Base-by-base conservation (phyloP, 1,139 yeast species). In the Blastobotrys arbuscula region DNA sequence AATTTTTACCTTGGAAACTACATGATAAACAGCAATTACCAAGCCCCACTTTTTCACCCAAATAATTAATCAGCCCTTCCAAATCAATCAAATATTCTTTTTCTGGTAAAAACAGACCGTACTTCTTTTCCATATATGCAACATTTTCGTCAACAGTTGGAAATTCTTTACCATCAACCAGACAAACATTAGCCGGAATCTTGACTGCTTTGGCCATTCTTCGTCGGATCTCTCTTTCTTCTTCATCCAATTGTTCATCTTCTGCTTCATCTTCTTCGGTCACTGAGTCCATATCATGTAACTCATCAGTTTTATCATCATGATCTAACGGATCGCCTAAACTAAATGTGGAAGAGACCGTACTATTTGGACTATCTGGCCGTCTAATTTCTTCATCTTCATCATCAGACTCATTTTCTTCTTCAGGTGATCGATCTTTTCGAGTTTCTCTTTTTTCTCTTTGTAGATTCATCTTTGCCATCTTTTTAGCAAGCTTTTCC, bases 101-200 rank as follows among this genome's bases (percentile, higher is more conserved):
- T 65, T 92, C 97, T 0, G 98, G 98, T 16, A 92, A 74, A 56
- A 84, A 92, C 43, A 92, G 73, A 1, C 97, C 97, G 66, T 84
- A 96, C 37, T 69, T 71, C 53, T 74, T 76, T 60, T 78, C 81
- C 94, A 92, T 83, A 65, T 90, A 95, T 26, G 74, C 74, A 21
- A 84, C 76, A 58, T 84, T 86, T 44, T 77, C 82, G 44, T 84
- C 90, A 9, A 81, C 68, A 19, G 77, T 66, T 15, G 58, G 60
- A 51, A 71, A 73, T 42, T 58, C 65, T 52, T 79, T 77, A 46
- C 78, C 77, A 49, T 95, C 89, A 63, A 92, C 89, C 45, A 92
- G 72, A 68, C 97, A 90, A 2, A 81, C 77, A 19, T 82, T 82
- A 16, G 80, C 70, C 9, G 94, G 84, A 42, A 92, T 81, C 30